These are phyloP conservation scores for Plasmopara muralis DNA, from an alignment of 352 stramenopile species.

Conservation along the genomic window DNA sequence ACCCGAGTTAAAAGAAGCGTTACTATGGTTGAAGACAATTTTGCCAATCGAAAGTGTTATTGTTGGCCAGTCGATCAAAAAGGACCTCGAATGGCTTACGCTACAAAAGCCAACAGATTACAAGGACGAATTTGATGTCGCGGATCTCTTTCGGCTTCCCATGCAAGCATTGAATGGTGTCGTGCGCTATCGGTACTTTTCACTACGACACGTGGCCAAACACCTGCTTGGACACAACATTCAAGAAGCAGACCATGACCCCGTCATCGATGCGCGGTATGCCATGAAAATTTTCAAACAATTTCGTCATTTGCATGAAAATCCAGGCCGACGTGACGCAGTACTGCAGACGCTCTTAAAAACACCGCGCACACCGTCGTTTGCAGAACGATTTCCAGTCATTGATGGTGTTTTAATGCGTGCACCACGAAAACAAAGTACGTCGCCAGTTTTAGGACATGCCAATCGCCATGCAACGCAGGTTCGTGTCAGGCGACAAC, in stretches of 20 bases:
- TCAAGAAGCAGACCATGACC: constrained; percentile 79
- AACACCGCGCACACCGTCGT: constrained; percentile 77
- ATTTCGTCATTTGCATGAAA: constrained; percentile 78
- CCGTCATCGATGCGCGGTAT: constrained; percentile 80
- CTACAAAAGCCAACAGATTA: constrained; percentile 82
- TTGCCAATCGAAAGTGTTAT: constrained; percentile 83
- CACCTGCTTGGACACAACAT: constrained; percentile 76
- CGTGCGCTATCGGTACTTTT: constrained; percentile 82
- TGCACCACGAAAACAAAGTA: constrained; percentile 48
- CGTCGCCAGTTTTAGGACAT: constrained; percentile 34
- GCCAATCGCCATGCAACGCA: constrained; percentile 25
- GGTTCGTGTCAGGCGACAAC: constrained; percentile 9
- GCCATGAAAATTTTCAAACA: constrained; percentile 88
- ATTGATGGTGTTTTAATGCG: constrained; percentile 83
- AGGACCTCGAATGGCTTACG: constrained; percentile 88
- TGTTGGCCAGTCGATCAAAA: constrained; percentile 90
- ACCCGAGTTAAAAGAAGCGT: constrained; percentile 61
- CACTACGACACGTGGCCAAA: constrained; percentile 75
- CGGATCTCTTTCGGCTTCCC: constrained; percentile 75
- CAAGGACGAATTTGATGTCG: constrained; percentile 79
- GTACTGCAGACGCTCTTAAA: constrained; percentile 78
- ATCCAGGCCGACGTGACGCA: constrained; percentile 59
- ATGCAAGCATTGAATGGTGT: constrained; percentile 67
- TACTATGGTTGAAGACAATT: constrained; percentile 64
- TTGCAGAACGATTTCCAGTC: constrained; percentile 71